Evolutionary conservation across 768 basidiomycete species (phyloP), one percentile per base, ranked within the genome.

Genomic region (Pleurotus pulmonarius): DNA sequence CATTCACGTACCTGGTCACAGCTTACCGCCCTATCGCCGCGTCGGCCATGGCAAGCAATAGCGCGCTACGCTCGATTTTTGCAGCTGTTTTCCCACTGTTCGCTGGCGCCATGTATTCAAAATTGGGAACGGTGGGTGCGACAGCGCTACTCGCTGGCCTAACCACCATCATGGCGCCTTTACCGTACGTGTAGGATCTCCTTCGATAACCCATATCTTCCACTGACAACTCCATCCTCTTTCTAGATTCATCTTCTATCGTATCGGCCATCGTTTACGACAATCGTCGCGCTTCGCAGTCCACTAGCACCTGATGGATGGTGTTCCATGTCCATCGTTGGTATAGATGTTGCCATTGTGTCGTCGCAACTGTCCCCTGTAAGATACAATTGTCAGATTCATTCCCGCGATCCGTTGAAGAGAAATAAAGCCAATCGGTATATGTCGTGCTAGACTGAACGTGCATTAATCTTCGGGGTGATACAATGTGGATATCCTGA

Each of bases 1-100:
- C 82, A 3, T 89, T 88, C 69, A 86, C 82, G 4, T 89, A 88
- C 69, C 75, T 88, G 55, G 83, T 89, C 57, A 85, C 85, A 45
- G 77, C 82, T 1, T 89, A 88, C 66, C 74, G 81, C 18, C 82
- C 86, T 9, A 85, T 86, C 64, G 81, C 77, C 8, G 85, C 86
- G 1, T 85, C 83, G 43, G 87, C 86, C 5, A 80, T 89, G 70
- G 86, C 85, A 4, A 72, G 85, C 18, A 87, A 86, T 56, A 83
- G 83, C 52, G 80, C 84, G 13, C 69, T 86, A 60, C 79, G 86
- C 43, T 85, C 83, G 0, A 63, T 79, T 0, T 81, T 85, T 58
- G 87, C 85, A 1, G 84, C 82, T 0, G 77, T 76, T 2, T 87
- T 88, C 67, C 87, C 87, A 1, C 77, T 66, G 1, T 84, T 82